These are phyloP conservation scores for Fusarium sp. DNA, from an alignment of 2,329 filamentous ascomycete genomes.

Conservation along the genomic window DNA sequence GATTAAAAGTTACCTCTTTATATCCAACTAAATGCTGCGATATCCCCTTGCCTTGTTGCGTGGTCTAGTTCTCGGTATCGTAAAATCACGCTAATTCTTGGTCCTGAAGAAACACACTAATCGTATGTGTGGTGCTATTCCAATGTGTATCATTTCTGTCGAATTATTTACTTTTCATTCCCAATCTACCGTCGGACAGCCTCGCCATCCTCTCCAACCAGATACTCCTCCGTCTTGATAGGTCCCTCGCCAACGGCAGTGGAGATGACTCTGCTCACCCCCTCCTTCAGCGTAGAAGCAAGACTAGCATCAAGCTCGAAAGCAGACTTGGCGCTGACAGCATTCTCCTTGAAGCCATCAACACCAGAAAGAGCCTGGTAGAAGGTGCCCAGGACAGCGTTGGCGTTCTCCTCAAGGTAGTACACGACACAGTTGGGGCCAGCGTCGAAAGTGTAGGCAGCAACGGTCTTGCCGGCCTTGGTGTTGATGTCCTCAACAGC, in stretches of 20 bases:
- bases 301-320: conserved; percentile 73
- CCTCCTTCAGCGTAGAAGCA: conserved; percentile 76
- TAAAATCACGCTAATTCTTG: neutral
- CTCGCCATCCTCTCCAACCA: conserved; percentile 76
- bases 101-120: neutral
- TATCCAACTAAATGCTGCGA: neutral
- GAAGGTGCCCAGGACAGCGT: conserved; percentile 81
- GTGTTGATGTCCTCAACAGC: conserved; percentile 91
- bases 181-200: conserved; percentile 49
- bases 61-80: neutral
- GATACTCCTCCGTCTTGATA: conserved; percentile 79
- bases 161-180: conserved; percentile 1
- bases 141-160: neutral
- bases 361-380: conserved; percentile 72
- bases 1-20: too few relatives aligned
- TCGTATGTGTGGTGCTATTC: neutral
- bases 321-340: conserved; percentile 63
- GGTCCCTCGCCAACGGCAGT: conserved; percentile 94
- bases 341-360: conserved; percentile 77
- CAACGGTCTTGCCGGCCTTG: conserved; percentile 80
- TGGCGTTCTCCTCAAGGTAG: conserved; percentile 84
- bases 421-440: conserved; percentile 98
- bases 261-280: conserved; percentile 89
- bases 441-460: conserved; percentile 97
- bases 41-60: neutral